A percentile compares a stretch with the other conserved stretches of the same genome.
Conservation (phyloP, 805 yeast species). For the Hemisphaericaspora nanyangensis region DNA sequence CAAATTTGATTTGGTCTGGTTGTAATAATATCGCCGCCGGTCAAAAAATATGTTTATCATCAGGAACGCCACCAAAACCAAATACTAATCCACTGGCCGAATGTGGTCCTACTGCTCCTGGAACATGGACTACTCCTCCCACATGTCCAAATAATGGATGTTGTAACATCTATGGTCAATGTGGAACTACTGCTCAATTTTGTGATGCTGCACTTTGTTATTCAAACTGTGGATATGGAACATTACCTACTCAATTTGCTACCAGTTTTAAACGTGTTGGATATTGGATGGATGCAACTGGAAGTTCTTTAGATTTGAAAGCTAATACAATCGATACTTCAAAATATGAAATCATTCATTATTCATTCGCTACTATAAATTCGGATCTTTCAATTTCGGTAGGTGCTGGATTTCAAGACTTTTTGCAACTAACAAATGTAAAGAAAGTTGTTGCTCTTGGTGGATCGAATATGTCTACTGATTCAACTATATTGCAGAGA, state of each 20-base stretch:
- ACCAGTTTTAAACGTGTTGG: constrained; percentile 11
- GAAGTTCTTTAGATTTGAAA: constrained; percentile 7
- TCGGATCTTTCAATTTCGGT: constrained; percentile 11
- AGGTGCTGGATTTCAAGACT: not conserved
- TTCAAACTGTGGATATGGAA: constrained; percentile 17
- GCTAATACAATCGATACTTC: constrained; percentile 7
- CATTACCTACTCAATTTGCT: constrained; percentile 10
- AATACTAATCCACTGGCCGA: constrained; percentile 11
- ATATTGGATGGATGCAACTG: constrained; percentile 14
- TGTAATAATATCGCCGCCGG: constrained; percentile 8
- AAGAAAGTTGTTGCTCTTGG: constrained; percentile 17
- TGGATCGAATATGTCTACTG: constrained; percentile 15
- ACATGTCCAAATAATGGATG: constrained; percentile 18
- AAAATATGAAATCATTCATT: constrained; percentile 12
- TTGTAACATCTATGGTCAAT: constrained; percentile 10
- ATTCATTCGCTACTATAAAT: constrained; percentile 13
- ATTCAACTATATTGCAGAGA: constrained; percentile 9
- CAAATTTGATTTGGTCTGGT: constrained; percentile 15
- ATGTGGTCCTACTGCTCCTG: constrained; percentile 19
- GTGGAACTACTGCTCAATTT: constrained; percentile 14
- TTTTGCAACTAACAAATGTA: constrained; percentile 8
- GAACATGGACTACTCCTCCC: constrained; percentile 9
- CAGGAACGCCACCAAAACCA: constrained; percentile 16
- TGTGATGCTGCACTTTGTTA: constrained; percentile 15
- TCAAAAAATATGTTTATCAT: constrained; percentile 12